These are phyloP conservation scores for Aegilops bicornis DNA, from an alignment of 176 grass and related monocot species.

Conservation along the genomic window DNA sequence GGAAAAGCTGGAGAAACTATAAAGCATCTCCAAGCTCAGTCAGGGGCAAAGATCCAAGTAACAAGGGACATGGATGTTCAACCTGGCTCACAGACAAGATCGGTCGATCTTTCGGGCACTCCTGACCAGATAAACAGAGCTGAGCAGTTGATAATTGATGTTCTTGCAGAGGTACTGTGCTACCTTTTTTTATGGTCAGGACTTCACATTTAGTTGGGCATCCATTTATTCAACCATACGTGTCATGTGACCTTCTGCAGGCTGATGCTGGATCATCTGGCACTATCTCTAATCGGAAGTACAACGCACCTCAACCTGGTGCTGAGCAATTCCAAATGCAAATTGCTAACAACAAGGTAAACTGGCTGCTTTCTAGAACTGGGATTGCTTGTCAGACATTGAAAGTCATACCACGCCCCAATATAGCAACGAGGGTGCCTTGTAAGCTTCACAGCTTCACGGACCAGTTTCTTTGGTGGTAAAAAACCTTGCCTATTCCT, in stretches of 20 bases:
- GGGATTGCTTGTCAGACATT: not conserved
- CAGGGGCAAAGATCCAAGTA: constrained; percentile 95
- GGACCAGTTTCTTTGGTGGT: not conserved
- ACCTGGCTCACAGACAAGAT: constrained; percentile 62
- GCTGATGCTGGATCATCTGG: constrained; percentile 81
- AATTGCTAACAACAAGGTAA: constrained; percentile 93
- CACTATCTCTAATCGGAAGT: constrained; percentile 46
- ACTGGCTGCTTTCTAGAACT: not conserved
- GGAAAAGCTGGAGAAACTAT: constrained; percentile 94
- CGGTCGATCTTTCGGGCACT: constrained; percentile 84
- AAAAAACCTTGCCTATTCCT: not conserved
- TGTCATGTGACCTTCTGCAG: constrained; percentile 33
- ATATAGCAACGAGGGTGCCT: not conserved
- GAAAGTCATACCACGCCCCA: too few relatives aligned
- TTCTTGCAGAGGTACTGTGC: constrained; percentile 78
- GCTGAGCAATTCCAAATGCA: constrained; percentile 85
- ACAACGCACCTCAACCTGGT: constrained; percentile 52
- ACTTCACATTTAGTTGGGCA: not conserved
- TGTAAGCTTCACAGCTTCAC: not conserved
- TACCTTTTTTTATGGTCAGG: not conserved
- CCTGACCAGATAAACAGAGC: constrained; percentile 88
- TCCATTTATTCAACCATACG: constrained; percentile 2
- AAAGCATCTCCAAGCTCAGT: constrained; percentile 79
- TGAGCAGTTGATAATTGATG: constrained; percentile 82
- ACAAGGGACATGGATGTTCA: constrained; percentile 85